Base-by-base conservation (phyloP, 2,329 filamentous ascomycete species). In the Aquanectria penicillioides region DNA sequence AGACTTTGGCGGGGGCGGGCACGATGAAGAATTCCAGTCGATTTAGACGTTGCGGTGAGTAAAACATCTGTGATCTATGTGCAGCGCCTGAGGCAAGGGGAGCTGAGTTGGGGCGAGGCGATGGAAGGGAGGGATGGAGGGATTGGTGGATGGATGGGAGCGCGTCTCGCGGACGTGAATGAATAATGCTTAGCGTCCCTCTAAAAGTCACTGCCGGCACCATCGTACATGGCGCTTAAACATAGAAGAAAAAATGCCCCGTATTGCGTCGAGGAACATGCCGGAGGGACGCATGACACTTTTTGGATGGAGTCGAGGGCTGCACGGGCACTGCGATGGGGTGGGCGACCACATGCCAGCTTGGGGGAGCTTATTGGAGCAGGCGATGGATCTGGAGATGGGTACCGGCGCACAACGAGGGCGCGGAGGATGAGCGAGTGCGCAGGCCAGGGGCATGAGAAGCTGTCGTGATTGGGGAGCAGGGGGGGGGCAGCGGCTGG, bases 211-310 rank as follows among this genome's bases (percentile, higher is more conserved):
- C 40, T 54, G 17, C 50, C 33, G 50, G 23, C 17, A n/a, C 50
- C 33, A 38, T 46, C 15, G 50, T n/a, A 17, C 38, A 54, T 37
- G 43, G 53, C 20, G 26, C 47, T 22, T 57, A 31, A 46, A 28
- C 53, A 41, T 51, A 20, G 15, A 26, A 17, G 22, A 31, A 23
- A 22, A 9, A n/a, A 33, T 36, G 23, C 46, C 22, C 46, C 46
- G 31, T 38, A 23, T 26, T n/a, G 40, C 23, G 41, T 23, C 34
- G 25, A 28, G 31, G 38, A 46, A 59, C 46, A 61, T 55, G 57
- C 55, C 49, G 44, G 49, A 61, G 54, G 46, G 61, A 66, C 55
- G 52, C 64, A 68, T 68, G 63, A 63, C 63, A 69, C 61, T 31
- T 50, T 51, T 33, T 59, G 34, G 36, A 34, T 46, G 60, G 41